These are phyloP conservation scores for Dactylonectria estremocensis DNA, from an alignment of 2,329 filamentous ascomycete species.

Conservation along the genomic window DNA sequence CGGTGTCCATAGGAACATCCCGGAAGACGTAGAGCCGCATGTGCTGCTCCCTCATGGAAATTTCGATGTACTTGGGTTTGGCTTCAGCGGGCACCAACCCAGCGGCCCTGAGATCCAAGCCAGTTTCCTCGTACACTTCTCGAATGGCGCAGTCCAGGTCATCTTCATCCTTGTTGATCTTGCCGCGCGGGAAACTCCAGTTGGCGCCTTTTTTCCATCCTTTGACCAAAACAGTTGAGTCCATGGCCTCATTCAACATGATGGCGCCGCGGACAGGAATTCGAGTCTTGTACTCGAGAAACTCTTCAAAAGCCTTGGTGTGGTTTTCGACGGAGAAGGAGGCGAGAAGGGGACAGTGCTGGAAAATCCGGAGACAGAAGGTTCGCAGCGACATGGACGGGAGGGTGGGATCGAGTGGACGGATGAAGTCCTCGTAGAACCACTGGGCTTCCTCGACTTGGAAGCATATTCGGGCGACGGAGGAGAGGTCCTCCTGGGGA, in stretches of 20 bases:
- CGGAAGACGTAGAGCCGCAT: conserved; percentile 94
- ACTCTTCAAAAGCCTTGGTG: conserved; percentile 89
- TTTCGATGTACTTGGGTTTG: conserved; percentile 86
- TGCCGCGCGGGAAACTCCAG: conserved; percentile 97
- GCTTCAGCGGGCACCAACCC: conserved; percentile 82
- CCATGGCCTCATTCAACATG: conserved; percentile 94
- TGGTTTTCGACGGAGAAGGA: conserved; percentile 85
- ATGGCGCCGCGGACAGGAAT: conserved; percentile 96
- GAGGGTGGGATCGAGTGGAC: conserved; percentile 86
- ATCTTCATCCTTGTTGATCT: conserved; percentile 98
- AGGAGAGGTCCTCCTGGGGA: conserved; percentile 89
- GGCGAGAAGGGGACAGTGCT: conserved; percentile 91
- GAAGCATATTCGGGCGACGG: conserved; percentile 95
- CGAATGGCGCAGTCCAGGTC: conserved; percentile 94
- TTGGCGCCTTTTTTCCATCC: conserved; percentile 98
- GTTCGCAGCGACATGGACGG: conserved; percentile 88
- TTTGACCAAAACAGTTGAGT: conserved; percentile 92
- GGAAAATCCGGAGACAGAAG: conserved; percentile 93
- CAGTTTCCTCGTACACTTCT: conserved; percentile 97
- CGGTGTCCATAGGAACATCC: conserved; percentile 86
- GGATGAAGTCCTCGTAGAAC: conserved; percentile 99
- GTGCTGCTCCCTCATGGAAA: conserved; percentile 93
- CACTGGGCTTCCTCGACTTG: conserved; percentile 99
- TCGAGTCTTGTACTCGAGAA: conserved; percentile 93
- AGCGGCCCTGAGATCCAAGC: conserved; percentile 83